Conservation (phyloP, 176 grass and related monocot genomes). For the Carex myosuroides region DNA sequence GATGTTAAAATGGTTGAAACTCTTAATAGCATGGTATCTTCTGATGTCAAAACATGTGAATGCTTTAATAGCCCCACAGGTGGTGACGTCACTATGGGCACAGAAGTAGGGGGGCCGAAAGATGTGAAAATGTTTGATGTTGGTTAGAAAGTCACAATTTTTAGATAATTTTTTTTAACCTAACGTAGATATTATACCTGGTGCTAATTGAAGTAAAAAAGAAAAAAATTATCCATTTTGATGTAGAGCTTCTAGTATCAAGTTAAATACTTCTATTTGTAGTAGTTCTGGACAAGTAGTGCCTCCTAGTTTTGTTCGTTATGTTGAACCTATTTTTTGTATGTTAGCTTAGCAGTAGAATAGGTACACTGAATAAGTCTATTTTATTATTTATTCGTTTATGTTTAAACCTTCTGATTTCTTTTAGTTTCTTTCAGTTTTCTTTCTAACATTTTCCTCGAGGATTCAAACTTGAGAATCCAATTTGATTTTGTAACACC, state of each 20-base stretch:
- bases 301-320: neutral
- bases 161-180: neutral
- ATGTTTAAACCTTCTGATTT: no score
- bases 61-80: neutral
- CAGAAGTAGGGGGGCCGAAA: neutral
- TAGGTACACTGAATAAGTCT: neutral
- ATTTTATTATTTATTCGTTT: no score
- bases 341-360: conserved; percentile 6
- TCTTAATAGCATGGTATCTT: neutral
- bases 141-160: neutral
- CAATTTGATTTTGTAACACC: no score
- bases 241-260: neutral
- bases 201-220: conserved; percentile 13
- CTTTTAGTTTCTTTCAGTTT: no score
- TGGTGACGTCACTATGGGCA: neutral
- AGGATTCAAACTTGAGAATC: no score
- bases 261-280: neutral
- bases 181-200: neutral
- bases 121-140: neutral
- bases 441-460: no score
- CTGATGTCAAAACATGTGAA: neutral
- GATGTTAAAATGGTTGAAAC: neutral
- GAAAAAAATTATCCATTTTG: neutral
- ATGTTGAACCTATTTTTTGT: neutral
- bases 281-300: neutral